Evolutionary conservation across 2,329 filamentous ascomycete species (phyloP), one percentile per base, ranked within the genome.

Genomic region (Rosellinia necatrix): DNA sequence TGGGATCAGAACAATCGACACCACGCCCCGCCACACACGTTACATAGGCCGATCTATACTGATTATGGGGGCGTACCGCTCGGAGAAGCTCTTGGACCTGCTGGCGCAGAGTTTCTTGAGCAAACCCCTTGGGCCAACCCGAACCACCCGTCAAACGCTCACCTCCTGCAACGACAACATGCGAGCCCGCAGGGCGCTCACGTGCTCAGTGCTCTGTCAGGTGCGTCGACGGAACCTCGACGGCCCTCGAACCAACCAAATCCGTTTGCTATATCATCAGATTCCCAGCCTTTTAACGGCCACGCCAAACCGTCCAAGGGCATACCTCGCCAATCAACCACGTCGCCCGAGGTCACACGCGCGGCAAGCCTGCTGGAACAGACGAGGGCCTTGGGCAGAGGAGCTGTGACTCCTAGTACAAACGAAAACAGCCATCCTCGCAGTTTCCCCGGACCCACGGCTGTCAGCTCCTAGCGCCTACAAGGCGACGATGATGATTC

Each of bases 91-190:
- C 73, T 85, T 58, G 82, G 83, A 66, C 83, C 88, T 34, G 90
- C 90, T 21, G 90, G 90, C 66, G 91, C 96, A 71, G 89, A 93
- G 61, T 96, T 94, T 65, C 81, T 96, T 52, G 90, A 96, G 68
- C 88, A 93, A 64, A 96, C 90, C 4, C 89, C 92, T 1, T 97
- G 92, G 92, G 91, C 92, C 30, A 96, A 96, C 69, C 91, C 92
- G 15, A 90, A 93, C 64, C 88, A 91, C 69, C 86, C 88, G 6
- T 82, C 85, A 8, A 87, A 91, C 68, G 72, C 71, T 13, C 70
- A 72, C 64, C 63, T 74, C 56, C 59, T 74, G 34, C 74, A 75
- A 48, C 69, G 74, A 35, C 76, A 78, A 56, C 68, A 73, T 46
- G 69, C 73, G 4, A 66, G 62, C 24, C 73, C 75, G 44, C 74